Evolutionary conservation across 768 basidiomycete species (phyloP).

Genomic region (Suillus occidentalis): DNA sequence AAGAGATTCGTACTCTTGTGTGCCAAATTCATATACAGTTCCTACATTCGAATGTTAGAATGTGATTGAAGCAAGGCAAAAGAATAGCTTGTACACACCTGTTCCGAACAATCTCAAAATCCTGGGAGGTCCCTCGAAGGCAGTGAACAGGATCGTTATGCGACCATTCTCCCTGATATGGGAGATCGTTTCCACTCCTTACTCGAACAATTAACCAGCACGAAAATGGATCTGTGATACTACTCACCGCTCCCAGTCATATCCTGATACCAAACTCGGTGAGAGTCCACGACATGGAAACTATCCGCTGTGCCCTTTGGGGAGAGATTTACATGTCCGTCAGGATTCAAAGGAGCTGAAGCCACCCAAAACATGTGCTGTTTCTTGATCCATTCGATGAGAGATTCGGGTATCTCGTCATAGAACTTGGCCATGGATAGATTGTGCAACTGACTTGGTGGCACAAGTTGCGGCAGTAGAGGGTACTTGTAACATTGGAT

Average conservation of each 20-base stretch:
- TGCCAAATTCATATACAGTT: constrained; percentile 61
- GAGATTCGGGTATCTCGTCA: constrained; percentile 53
- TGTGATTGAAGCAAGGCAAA: background rate
- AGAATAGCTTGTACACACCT: constrained; percentile 35
- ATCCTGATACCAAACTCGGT: constrained; percentile 72
- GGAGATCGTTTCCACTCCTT: constrained; percentile 60
- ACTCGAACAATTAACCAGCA: background rate
- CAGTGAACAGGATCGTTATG: constrained; percentile 61
- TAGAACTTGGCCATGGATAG: constrained; percentile 57
- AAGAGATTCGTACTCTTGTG: constrained; percentile 55
- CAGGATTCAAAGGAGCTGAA: constrained; percentile 55
- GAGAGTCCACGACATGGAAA: constrained; percentile 57
- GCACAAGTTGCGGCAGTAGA: background rate
- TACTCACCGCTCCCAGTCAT: constrained; percentile 61
- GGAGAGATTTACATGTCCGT: constrained; percentile 66
- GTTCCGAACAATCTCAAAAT: constrained; percentile 58
- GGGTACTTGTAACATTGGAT: too few relatives aligned
- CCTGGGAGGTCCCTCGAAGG: constrained; percentile 61
- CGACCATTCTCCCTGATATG: constrained; percentile 64
- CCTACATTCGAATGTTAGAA: constrained; percentile 36
- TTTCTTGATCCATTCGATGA: constrained; percentile 57
- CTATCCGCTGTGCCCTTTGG: constrained; percentile 65
- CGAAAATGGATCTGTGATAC: background rate
- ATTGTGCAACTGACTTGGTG: background rate
- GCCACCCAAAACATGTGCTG: constrained; percentile 77